These are phyloP conservation scores for Musa itinerans DNA, from an alignment of 176 grass and related monocot genomes.

Conservation along the genomic window DNA sequence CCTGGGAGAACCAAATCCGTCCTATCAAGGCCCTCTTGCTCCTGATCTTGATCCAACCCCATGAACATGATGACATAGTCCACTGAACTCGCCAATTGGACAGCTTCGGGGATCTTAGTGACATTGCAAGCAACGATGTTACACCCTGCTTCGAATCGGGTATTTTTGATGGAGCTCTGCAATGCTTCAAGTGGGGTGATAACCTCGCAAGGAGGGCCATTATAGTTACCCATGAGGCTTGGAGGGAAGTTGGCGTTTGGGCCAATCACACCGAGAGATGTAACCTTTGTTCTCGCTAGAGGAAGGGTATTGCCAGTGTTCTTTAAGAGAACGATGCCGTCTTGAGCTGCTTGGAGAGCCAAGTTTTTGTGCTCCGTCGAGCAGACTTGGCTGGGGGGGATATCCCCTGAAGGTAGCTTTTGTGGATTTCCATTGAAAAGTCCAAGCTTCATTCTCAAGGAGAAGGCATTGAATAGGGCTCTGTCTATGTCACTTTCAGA, in stretches of 20 bases:
- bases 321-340: conserved; percentile 87
- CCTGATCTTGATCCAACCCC: conserved; percentile 81
- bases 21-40: conserved; percentile 71
- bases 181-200: conserved; percentile 51
- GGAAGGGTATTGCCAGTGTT: conserved; percentile 56
- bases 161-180: conserved; percentile 52
- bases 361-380: conserved; percentile 61
- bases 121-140: conserved; percentile 45
- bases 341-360: conserved; percentile 55
- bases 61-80: conserved; percentile 69
- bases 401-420: conserved; percentile 45
- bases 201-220: conserved; percentile 55
- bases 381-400: conserved; percentile 69
- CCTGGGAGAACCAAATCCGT: conserved; percentile 67
- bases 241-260: conserved; percentile 46
- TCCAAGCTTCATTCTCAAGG: conserved; percentile 62
- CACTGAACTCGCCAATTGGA: conserved; percentile 37
- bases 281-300: conserved; percentile 33
- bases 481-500: conserved; percentile 62
- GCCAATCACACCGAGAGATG: conserved; percentile 69
- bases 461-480: conserved; percentile 73
- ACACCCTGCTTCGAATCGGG: conserved; percentile 46
- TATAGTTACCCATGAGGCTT: conserved; percentile 62
- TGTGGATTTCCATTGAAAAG: conserved; percentile 69
- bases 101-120: conserved; percentile 33